These are phyloP conservation scores for Dioscorea alata DNA, from an alignment of 106 monocot species.

Conservation along the genomic window DNA sequence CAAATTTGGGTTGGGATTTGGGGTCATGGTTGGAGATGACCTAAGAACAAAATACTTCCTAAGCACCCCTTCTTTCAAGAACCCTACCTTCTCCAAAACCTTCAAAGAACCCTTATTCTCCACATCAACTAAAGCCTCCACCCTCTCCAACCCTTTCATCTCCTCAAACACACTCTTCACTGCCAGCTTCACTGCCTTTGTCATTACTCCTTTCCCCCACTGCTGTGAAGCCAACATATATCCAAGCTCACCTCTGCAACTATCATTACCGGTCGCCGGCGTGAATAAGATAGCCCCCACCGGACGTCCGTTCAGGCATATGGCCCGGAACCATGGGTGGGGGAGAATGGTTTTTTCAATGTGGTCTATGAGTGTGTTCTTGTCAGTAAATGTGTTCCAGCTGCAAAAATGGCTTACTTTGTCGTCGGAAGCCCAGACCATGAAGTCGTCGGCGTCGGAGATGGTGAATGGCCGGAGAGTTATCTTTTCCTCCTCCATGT, in stretches of 20 bases:
- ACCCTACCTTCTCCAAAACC: constrained; percentile 66
- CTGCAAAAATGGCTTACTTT: constrained; percentile 34
- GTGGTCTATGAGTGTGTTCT: constrained; percentile 24
- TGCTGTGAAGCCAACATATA: constrained; percentile 24
- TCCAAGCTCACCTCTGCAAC: constrained; percentile 32
- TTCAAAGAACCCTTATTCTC: constrained; percentile 41
- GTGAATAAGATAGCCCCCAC: constrained; percentile 45
- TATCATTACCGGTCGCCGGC: not conserved
- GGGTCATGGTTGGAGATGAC: no score
- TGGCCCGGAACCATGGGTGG: constrained; percentile 64
- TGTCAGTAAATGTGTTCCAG: constrained; percentile 47
- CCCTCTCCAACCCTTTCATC: constrained; percentile 34
- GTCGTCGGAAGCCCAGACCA: constrained; percentile 71
- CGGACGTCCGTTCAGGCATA: constrained; percentile 39
- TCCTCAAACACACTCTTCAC: constrained; percentile 18
- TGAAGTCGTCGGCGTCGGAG: constrained; percentile 47
- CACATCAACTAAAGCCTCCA: constrained; percentile 49
- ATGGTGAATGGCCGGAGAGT: constrained; percentile 50
- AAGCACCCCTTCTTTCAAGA: constrained; percentile 35
- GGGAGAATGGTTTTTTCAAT: constrained; percentile 31
- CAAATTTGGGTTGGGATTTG: no score
- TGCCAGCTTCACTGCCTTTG: constrained; percentile 31
- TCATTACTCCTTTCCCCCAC: constrained; percentile 50
- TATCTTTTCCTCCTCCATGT: constrained; percentile 4
- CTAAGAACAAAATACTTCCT: constrained; percentile 26